Base-by-base conservation (phyloP, 2,329 filamentous ascomycete species). In the Diplocarpon rosae region DNA sequence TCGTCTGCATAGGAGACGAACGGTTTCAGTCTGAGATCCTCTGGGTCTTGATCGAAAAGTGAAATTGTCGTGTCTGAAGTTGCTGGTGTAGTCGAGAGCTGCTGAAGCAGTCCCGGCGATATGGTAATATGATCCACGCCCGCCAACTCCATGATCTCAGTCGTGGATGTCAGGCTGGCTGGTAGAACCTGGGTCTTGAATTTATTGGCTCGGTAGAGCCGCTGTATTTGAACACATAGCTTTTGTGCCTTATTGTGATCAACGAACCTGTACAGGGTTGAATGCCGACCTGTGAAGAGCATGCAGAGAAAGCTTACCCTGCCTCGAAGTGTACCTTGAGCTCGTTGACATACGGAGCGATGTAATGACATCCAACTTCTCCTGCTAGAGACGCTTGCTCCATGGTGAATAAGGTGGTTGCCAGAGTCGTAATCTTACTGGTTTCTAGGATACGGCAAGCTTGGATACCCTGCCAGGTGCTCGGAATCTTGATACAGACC, bases 341-440 rank as follows among this genome's bases (percentile, higher is more conserved):
- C 51, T 81, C 76, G 55, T 82, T 80, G 27, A 82, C 73, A 49
- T 80, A 83, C 0, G 79, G 78, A 0, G 78, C 75, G 35, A 83
- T 74, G 53, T 80, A 82, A 0, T 69, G 70, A 52, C 76, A 81
- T 3, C 69, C 67, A 0, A 69, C 72, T 39, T 77, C 70, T 1
- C 68, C 71, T 0, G 78, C 78, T 1, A 80, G 63, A 1, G 67
- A 66, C 0, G 76, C 78, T 56, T 82, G 78, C 33, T 74, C 67
- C 53, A 80, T 67, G 35, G 71, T 73, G 54, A 82, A 83, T 38
- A 83, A 63, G 1, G 75, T 79, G 0, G 78, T 83, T 0, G 75
- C 76, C 2, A 82, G 63, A 0, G 78, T 80, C 1, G 66, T 63
- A n/a, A 80, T 72, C 1, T 73, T 73, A 9, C 66, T 61, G 13